A percentile compares a stretch with the other conserved stretches of the same genome.
These are phyloP conservation scores for Knufia petricola DNA, from an alignment of 2,329 filamentous ascomycete species.

Conservation along the genomic window DNA sequence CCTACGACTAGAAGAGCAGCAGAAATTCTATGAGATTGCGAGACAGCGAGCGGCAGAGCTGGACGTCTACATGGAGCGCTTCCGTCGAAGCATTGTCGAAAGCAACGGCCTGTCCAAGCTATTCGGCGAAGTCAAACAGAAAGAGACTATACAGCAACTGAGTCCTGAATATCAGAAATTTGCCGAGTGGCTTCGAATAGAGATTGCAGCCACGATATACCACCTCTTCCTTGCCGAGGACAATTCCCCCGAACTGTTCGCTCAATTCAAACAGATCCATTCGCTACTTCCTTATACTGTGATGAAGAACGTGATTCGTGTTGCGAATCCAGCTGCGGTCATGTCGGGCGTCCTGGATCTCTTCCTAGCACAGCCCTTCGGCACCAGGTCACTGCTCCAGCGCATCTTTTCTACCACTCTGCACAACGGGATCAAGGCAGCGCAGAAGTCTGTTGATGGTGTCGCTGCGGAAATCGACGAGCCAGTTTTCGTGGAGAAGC, in stretches of 20 bases:
- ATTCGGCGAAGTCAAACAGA: constrained; percentile 86
- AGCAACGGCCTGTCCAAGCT: constrained; percentile 79
- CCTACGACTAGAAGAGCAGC: constrained; percentile 83
- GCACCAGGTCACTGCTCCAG: constrained; percentile 79
- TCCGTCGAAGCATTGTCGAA: constrained; percentile 58
- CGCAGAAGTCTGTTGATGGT: constrained; percentile 77
- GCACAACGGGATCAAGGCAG: constrained; percentile 76
- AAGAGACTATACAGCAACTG: constrained; percentile 75
- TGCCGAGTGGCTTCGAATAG: constrained; percentile 94
- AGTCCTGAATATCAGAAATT: constrained; percentile 97
- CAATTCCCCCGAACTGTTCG: constrained; percentile 92
- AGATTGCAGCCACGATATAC: constrained; percentile 92
- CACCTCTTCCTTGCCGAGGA: constrained; percentile 96
- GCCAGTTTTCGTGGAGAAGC: constrained; percentile 64
- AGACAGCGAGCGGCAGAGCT: constrained; percentile 80
- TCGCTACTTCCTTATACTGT: constrained; percentile 87
- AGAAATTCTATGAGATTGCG: constrained; percentile 90
- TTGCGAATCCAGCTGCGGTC: constrained; percentile 90
- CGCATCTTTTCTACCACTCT: constrained; percentile 88
- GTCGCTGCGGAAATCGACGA: constrained; percentile 73
- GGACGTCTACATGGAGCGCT: constrained; percentile 93
- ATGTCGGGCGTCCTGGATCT: constrained; percentile 94
- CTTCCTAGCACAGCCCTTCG: constrained; percentile 91
- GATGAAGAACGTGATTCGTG: constrained; percentile 92
- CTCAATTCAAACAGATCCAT: constrained; percentile 87